Conservation (phyloP, 495 filamentous ascomycete species). For the Apodospora peruviana region DNA sequence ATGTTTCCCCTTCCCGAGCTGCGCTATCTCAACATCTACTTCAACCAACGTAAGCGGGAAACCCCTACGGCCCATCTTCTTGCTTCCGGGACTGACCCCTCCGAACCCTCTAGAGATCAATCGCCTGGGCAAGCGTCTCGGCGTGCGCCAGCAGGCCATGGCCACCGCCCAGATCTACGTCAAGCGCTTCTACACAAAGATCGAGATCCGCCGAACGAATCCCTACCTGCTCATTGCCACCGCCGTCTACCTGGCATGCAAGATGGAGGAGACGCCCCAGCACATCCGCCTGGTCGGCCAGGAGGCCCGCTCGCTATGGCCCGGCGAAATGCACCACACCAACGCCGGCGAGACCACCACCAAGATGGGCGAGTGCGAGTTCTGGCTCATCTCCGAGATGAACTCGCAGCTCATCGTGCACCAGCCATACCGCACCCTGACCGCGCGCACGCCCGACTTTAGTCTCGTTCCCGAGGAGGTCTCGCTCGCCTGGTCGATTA, state of each 20-base stretch:
- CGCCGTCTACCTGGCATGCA: conserved; percentile 91
- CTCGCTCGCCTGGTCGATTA: conserved; percentile 73
- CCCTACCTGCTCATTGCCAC: conserved; percentile 88
- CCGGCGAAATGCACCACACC: conserved; percentile 67
- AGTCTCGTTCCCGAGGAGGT: conserved; percentile 71
- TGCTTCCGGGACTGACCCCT: neutral
- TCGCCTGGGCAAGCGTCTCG: conserved; percentile 72
- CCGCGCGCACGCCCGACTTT: conserved; percentile 64
- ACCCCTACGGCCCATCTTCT: neutral
- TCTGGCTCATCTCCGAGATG: conserved; percentile 92
- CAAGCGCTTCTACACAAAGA: conserved; percentile 86
- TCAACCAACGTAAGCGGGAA: conserved; percentile 68
- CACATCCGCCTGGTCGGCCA: conserved; percentile 84
- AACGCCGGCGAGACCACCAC: conserved; percentile 59
- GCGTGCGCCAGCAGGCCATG: conserved; percentile 83
- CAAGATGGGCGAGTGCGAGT: conserved; percentile 93
- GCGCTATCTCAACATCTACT: conserved; percentile 82
- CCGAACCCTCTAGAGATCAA: conserved; percentile 56
- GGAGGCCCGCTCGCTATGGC: conserved; percentile 84
- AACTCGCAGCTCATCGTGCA: conserved; percentile 90
- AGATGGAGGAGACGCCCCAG: conserved; percentile 97
- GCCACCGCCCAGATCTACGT: conserved; percentile 94
- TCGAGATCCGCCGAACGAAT: conserved; percentile 88
- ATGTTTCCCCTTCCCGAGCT: conserved; percentile 77
- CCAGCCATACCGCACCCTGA: conserved; percentile 90